Evolutionary conservation across 2,329 filamentous ascomycete species (phyloP).

Genomic region (Clonostachys solani): DNA sequence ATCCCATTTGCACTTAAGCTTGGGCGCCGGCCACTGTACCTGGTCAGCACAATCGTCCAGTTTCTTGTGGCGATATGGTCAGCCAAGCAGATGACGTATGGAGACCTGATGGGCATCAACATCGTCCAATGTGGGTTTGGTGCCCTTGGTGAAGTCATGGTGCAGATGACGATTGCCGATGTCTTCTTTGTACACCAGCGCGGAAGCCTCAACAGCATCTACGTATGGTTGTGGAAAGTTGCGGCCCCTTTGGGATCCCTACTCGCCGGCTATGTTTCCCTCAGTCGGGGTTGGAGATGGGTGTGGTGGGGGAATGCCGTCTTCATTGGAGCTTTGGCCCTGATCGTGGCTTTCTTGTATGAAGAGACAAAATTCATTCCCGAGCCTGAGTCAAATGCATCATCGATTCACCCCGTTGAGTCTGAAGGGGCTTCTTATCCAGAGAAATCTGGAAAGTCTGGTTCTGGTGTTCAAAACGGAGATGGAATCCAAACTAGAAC

Average conservation of each 20-base stretch:
- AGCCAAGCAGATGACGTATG: no score
- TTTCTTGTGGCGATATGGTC: no score
- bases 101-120: no score
- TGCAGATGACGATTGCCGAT: slow-evolving; percentile 41
- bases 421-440: no score
- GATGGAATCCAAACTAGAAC: no score
- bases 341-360: slow-evolving; percentile 35
- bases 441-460: no score
- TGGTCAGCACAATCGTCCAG: slow-evolving; percentile 28
- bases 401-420: no score
- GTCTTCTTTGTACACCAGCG: slow-evolving; percentile 43
- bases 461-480: no score
- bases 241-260: slow-evolving; percentile 27
- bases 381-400: slow-evolving; percentile 1
- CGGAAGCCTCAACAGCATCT: slow-evolving; percentile 40
- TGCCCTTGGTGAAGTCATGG: slow-evolving; percentile 29
- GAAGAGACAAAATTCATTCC: slow-evolving; percentile 26
- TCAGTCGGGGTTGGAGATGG: slow-evolving; percentile 39
- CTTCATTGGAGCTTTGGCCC: slow-evolving; percentile 26
- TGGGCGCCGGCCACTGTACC: slow-evolving; percentile 37
- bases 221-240: slow-evolving; percentile 21
- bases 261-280: slow-evolving; percentile 27
- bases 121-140: slow-evolving; percentile 11
- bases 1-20: slow-evolving; percentile 40
- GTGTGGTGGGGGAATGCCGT: slow-evolving; percentile 41